Evolutionary conservation across 257 asterid species (phyloP).

Genomic region (Solanum clarkiae): DNA sequence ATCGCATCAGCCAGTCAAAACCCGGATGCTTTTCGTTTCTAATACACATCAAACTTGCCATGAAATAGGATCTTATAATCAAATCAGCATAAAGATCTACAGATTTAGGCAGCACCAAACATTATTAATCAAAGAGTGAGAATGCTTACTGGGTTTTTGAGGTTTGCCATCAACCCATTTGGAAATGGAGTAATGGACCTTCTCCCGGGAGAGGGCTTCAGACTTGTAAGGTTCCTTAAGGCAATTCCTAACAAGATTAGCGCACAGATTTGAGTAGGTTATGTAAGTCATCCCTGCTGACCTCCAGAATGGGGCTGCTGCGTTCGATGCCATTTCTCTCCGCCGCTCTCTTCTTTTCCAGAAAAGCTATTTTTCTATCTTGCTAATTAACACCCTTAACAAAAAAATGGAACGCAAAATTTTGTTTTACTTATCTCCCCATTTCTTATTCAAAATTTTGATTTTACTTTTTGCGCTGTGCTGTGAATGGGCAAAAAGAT

Average conservation of each 20-base stretch:
- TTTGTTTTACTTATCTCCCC: too few species aligned
- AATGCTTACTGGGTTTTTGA: not conserved
- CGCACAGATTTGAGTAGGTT: slow-evolving; percentile 74
- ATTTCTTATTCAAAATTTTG: too few species aligned
- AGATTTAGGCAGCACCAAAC: not conserved
- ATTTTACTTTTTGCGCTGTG: too few species aligned
- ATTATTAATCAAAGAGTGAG: not conserved
- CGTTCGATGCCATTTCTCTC: slow-evolving; percentile 45
- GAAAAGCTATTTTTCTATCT: not conserved
- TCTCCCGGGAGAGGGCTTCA: not conserved
- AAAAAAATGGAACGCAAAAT: not conserved
- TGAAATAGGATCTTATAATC: too few species aligned
- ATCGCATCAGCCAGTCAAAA: not conserved
- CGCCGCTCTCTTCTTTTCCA: not conserved
- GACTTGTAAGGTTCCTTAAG: slow-evolving; percentile 4
- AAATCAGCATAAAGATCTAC: not conserved
- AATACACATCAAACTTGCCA: not conserved
- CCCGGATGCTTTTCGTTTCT: not conserved
- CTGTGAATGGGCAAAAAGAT: too few species aligned
- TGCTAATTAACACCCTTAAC: not conserved
- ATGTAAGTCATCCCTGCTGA: slow-evolving; percentile 89
- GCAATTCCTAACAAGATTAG: slow-evolving; percentile 57
- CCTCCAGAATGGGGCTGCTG: slow-evolving; percentile 39
- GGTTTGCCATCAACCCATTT: slow-evolving; percentile 1
- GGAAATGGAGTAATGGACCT: slow-evolving; percentile 2